A percentile compares a stretch with the other conserved stretches of the same genome.
These are phyloP conservation scores for Fusarium pseudocircinatum DNA, from an alignment of 2,329 filamentous ascomycete species.

Conservation along the genomic window DNA sequence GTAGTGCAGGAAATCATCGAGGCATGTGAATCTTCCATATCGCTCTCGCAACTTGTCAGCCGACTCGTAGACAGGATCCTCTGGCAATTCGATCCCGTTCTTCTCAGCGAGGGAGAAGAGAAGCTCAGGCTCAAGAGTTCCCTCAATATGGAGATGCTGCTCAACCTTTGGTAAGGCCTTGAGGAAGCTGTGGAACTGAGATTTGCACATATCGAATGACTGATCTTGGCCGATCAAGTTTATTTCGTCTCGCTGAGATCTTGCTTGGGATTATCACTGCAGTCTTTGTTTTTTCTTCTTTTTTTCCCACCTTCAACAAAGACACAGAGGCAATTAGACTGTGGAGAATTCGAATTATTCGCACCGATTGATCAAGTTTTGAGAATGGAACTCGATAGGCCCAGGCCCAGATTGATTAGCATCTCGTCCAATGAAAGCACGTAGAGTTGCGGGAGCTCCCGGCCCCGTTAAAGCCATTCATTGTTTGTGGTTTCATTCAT, in stretches of 20 bases:
- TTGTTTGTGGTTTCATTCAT: not conserved
- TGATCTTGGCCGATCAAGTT: not conserved
- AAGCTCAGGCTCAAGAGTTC: conserved; percentile 74
- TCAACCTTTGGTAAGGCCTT: conserved; percentile 79
- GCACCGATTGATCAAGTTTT: conserved; percentile 6
- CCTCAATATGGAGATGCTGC: conserved; percentile 84
- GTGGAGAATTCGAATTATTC: conserved; percentile 6
- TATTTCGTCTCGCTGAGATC: not conserved
- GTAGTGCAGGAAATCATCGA: conserved; percentile 81
- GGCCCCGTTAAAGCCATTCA: conserved; percentile 20
- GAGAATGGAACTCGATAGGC: conserved; percentile 11
- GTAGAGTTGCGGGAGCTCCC: conserved; percentile 26
- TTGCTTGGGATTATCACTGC: not conserved
- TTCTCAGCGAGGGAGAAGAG: conserved; percentile 74
- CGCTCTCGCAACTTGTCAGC: conserved; percentile 66
- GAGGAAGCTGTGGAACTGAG: conserved; percentile 64
- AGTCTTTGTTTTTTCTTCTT: not conserved
- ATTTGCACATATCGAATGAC: conserved; percentile 61
- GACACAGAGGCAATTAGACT: not conserved
- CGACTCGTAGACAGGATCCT: conserved; percentile 71
- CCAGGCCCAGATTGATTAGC: conserved; percentile 5
- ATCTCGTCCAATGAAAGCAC: conserved; percentile 24
- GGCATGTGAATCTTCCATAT: conserved; percentile 73
- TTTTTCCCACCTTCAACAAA: not conserved
- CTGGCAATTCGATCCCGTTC: conserved; percentile 72